Percentiles rank a stretch among this genome's conserved stretches.
Evolutionary conservation across 805 yeast species (phyloP).

Genomic region (Debaryomyces prosopidis): DNA sequence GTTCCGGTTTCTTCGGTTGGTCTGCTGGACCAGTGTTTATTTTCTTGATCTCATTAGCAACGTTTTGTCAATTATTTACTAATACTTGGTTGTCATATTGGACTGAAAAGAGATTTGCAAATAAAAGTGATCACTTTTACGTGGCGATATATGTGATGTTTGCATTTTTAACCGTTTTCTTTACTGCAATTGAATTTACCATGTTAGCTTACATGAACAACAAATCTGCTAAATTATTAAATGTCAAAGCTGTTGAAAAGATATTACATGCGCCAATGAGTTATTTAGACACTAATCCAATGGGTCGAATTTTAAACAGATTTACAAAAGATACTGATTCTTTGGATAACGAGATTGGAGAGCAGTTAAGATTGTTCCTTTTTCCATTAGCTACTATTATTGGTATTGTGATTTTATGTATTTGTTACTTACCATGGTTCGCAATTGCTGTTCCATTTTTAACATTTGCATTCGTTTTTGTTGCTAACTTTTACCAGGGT

Average conservation of each 20-base stretch:
- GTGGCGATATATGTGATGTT: slow-evolving; percentile 36
- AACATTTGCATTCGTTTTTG: slow-evolving; percentile 35
- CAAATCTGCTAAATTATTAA: slow-evolving; percentile 34
- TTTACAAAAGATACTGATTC: slow-evolving; percentile 48
- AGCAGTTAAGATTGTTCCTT: slow-evolving; percentile 40
- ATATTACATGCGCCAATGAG: slow-evolving; percentile 45
- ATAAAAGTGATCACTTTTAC: slow-evolving; percentile 30
- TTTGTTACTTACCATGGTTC: slow-evolving; percentile 54
- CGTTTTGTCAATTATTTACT: slow-evolving; percentile 43
- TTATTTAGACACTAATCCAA: slow-evolving; percentile 43
- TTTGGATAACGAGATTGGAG: slow-evolving; percentile 46
- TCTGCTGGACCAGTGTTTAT: slow-evolving; percentile 35
- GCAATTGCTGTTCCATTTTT: slow-evolving; percentile 57
- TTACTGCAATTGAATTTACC: slow-evolving; percentile 40
- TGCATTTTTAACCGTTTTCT: slow-evolving; percentile 37
- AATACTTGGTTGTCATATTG: slow-evolving; percentile 48
- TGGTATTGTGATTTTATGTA: slow-evolving; percentile 45
- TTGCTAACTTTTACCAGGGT: slow-evolving; percentile 48
- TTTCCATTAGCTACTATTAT: slow-evolving; percentile 42
- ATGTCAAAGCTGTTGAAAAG: slow-evolving; percentile 37
- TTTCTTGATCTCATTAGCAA: slow-evolving; percentile 31
- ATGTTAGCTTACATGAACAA: slow-evolving; percentile 45
- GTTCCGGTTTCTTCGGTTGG: slow-evolving; percentile 38
- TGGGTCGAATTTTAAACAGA: slow-evolving; percentile 45
- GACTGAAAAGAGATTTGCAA: slow-evolving; percentile 34